A percentile compares a stretch with the other conserved stretches of the same genome.
These are phyloP conservation scores for Cercospora zeina DNA, from an alignment of 2,329 filamentous ascomycete species.

Conservation along the genomic window DNA sequence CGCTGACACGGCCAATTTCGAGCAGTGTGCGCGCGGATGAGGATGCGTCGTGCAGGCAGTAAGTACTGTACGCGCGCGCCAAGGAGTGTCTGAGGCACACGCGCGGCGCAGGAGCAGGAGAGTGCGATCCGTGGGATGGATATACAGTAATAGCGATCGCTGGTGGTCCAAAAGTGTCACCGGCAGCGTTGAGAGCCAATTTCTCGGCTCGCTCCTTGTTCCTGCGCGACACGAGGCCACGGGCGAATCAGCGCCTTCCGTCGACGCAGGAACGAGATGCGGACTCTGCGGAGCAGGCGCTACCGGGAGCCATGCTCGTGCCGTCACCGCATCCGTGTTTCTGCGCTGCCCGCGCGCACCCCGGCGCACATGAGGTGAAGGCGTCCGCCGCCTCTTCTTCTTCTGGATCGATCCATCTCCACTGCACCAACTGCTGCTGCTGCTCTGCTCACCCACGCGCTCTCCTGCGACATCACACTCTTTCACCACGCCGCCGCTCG, in stretches of 20 bases:
- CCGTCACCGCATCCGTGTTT: background rate
- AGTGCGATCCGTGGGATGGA: slow-evolving; percentile 10
- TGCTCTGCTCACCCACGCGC: slow-evolving; percentile 9
- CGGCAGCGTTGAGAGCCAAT: slow-evolving; percentile 7
- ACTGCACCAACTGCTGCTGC: background rate
- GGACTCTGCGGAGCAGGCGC: slow-evolving; percentile 6
- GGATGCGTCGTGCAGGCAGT: too few species aligned
- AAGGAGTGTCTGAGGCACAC: background rate
- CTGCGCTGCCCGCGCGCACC: background rate
- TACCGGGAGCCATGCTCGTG: slow-evolving; percentile 9
- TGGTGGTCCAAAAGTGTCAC: background rate
- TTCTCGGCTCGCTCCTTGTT: background rate
- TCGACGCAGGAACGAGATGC: background rate
- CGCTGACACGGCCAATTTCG: background rate
- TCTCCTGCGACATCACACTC: slow-evolving; percentile 9
- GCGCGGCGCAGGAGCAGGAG: background rate
- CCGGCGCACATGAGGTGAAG: background rate
- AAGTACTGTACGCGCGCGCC: slow-evolving; percentile 4
- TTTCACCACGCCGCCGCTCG: background rate
- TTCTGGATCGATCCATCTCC: background rate
- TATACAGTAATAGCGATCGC: slow-evolving; percentile 8
- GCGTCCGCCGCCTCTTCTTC: background rate
- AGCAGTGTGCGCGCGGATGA: background rate
- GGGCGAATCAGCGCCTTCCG: background rate
- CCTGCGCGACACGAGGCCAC: background rate